Evolutionary conservation across 2,329 filamentous ascomycete genomes (phyloP).

Genomic region (Aspergillus udagawae): DNA sequence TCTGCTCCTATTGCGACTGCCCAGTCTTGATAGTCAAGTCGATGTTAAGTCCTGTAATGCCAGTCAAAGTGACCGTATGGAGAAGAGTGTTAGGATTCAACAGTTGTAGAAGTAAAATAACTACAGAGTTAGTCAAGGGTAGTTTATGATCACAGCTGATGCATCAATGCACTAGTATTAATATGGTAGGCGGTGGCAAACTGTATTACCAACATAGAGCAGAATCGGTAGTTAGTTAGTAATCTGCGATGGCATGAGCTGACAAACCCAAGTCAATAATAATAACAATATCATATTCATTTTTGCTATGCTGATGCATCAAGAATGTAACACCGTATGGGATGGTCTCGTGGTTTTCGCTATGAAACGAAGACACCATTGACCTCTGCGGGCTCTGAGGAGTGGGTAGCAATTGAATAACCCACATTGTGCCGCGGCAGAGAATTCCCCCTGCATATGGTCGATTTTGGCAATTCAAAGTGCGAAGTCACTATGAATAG

Average conservation of each 20-base stretch:
- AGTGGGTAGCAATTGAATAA: background rate
- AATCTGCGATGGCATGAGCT: background rate
- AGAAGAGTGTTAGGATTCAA: background rate
- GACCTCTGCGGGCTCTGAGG: too few species aligned
- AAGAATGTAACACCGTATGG: too few species aligned
- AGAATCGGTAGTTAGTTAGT: background rate
- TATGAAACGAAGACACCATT: too few species aligned
- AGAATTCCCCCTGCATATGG: too few species aligned
- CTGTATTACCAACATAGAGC: background rate
- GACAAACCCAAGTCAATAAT: too few species aligned
- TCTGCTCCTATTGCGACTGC: background rate
- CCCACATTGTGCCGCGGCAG: background rate
- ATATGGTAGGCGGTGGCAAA: constrained; percentile 14
- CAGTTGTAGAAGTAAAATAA: background rate
- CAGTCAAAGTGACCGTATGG: background rate
- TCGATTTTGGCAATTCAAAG: too few species aligned
- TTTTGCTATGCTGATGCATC: too few species aligned
- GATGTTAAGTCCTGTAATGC: background rate
- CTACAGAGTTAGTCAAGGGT: background rate
- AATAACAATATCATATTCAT: too few species aligned
- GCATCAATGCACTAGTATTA: background rate
- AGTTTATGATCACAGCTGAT: background rate
- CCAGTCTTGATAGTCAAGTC: background rate
- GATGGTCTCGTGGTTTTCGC: too few species aligned
- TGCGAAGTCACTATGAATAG: background rate